Conservation (phyloP, 1,284 basidiomycete genomes). For the Puccinia horiana region DNA sequence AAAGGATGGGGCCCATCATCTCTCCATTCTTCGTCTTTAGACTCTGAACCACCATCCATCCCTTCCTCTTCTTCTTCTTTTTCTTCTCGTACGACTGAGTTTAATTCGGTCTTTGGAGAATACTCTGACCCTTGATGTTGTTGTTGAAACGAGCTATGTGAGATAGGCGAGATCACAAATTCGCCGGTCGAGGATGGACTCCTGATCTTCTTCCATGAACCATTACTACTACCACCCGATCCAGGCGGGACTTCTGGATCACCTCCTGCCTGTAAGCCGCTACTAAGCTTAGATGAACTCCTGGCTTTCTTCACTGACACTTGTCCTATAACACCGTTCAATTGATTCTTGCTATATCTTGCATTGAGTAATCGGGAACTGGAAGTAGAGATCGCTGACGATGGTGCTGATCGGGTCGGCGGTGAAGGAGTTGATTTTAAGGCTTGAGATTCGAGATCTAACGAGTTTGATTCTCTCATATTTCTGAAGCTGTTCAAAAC, state of each 20-base stretch:
- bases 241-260: no score
- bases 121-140: no score
- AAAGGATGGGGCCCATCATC: background rate
- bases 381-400: background rate
- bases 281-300: background rate
- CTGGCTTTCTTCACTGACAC: background rate
- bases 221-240: background rate
- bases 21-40: no score
- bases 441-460: constrained; percentile 50
- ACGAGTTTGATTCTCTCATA: constrained; percentile 49
- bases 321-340: background rate
- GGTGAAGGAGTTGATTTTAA: constrained; percentile 2
- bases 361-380: background rate
- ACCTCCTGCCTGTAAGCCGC: no score
- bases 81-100: no score
- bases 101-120: no score
- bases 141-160: no score
- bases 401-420: background rate
- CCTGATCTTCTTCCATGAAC: no score
- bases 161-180: no score
- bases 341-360: background rate
- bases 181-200: background rate
- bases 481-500: constrained; percentile 9
- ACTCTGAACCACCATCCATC: no score
- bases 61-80: no score